Conservation (phyloP, 176 grass and related monocot species). For the Bothriochloa decipiens region DNA sequence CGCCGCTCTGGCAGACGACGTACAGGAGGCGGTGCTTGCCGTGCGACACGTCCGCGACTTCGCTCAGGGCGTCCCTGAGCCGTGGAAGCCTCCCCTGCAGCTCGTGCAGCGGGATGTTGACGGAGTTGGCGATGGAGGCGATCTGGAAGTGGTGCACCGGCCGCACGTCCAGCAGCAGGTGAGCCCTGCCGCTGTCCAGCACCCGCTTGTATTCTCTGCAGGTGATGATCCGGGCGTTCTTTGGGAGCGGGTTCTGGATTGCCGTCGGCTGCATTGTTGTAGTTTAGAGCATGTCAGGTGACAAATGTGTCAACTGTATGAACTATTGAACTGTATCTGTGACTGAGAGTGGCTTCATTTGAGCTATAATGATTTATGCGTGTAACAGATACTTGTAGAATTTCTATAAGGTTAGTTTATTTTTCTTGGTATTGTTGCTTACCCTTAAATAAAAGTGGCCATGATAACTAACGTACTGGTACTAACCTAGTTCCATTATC, state of each 20-base stretch:
- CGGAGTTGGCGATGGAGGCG: slow-evolving; percentile 51
- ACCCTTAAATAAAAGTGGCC: not conserved
- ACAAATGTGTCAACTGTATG: not conserved
- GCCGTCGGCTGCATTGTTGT: slow-evolving; percentile 44
- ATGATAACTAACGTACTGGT: too few species aligned
- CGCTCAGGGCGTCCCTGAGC: slow-evolving; percentile 23
- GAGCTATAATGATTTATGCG: too few species aligned
- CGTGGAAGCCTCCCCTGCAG: slow-evolving; percentile 57
- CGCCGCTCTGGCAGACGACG: slow-evolving; percentile 71
- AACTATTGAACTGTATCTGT: not conserved
- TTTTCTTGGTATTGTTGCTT: not conserved
- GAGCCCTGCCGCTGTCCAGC: slow-evolving; percentile 49
- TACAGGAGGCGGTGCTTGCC: slow-evolving; percentile 19
- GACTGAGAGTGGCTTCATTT: too few species aligned
- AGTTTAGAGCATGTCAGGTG: not conserved
- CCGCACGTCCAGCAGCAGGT: slow-evolving; percentile 71
- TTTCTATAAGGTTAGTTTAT: too few species aligned
- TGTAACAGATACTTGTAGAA: too few species aligned
- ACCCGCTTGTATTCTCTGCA: slow-evolving; percentile 62
- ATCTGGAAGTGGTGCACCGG: slow-evolving; percentile 86
- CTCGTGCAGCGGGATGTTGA: slow-evolving; percentile 67
- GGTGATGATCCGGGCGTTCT: slow-evolving; percentile 52
- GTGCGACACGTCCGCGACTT: not conserved
- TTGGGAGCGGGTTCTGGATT: slow-evolving; percentile 49
- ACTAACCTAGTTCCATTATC: too few species aligned